These are phyloP conservation scores for Murraya paniculata DNA, from an alignment of 345 rosid genomes.

Conservation along the genomic window DNA sequence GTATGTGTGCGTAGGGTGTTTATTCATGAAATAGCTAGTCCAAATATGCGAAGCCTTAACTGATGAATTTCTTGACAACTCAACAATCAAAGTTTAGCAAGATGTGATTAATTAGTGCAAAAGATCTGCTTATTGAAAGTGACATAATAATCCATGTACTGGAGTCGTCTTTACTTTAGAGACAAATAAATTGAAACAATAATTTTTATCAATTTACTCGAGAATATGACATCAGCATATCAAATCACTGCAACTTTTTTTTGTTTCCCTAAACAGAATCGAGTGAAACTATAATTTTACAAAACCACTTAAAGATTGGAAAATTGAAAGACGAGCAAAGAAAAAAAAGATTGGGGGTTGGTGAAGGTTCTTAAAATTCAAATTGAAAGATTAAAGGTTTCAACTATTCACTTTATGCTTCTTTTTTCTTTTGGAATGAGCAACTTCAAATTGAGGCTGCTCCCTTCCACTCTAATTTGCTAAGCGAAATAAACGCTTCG, in stretches of 20 bases:
- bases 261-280: neutral
- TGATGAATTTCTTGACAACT: too few relatives aligned
- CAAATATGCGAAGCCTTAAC: neutral
- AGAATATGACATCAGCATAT: too few relatives aligned
- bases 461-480: too few relatives aligned
- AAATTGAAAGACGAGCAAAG: neutral
- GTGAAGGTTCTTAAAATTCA: neutral
- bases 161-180: too few relatives aligned
- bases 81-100: neutral
- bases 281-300: neutral
- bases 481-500: too few relatives aligned
- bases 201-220: too few relatives aligned
- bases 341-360: too few relatives aligned
- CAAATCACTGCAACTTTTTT: too few relatives aligned
- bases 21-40: neutral
- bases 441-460: neutral
- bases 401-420: neutral
- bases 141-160: neutral
- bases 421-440: neutral
- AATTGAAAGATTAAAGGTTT: neutral
- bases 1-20: neutral
- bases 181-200: too few relatives aligned
- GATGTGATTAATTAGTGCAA: neutral
- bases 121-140: too few relatives aligned
- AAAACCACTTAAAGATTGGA: neutral